Conservation (phyloP, 75 land plant species). For the Chamaecyparis obtusa region DNA sequence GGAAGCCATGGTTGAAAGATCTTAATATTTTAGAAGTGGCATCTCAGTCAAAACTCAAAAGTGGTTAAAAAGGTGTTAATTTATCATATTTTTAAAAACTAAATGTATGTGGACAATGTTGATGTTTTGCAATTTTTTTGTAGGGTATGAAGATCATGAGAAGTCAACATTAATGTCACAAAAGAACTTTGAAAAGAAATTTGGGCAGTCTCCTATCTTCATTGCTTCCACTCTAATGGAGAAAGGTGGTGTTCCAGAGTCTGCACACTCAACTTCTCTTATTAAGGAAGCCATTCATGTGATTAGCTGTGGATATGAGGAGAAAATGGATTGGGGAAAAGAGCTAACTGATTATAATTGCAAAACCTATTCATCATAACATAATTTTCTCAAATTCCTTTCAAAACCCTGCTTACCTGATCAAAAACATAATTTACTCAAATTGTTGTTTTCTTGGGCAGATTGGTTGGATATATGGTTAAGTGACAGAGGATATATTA, state of each 20-base stretch:
- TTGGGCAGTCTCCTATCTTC: conserved; percentile 82
- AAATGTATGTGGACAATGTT: background rate
- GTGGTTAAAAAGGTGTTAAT: background rate
- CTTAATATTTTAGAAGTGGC: too few relatives aligned
- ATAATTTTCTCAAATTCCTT: background rate
- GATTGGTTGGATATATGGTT: conserved; percentile 96
- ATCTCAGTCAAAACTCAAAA: too few relatives aligned
- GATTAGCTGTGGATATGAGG: conserved; percentile 86
- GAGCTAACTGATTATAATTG: conserved; percentile 38
- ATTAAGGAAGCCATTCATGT: conserved; percentile 89
- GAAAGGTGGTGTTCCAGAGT: conserved; percentile 71
- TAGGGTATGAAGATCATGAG: conserved; percentile 73
- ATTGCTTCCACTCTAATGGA: conserved; percentile 77
- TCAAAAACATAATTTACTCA: too few relatives aligned
- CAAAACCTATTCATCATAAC: background rate
- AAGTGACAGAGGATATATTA: conserved; percentile 93
- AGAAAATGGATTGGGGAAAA: conserved; percentile 91
- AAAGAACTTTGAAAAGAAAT: conserved; percentile 80
- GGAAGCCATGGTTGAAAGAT: too few relatives aligned
- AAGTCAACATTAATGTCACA: conserved; percentile 73
- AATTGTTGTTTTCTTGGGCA: conserved; percentile 20
- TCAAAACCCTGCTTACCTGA: too few relatives aligned
- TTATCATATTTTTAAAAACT: too few relatives aligned
- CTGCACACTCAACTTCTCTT: conserved; percentile 46
- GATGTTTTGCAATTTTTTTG: conserved; percentile 5